These are phyloP conservation scores for Leucocoprinus sp. DNA, from an alignment of 768 basidiomycete genomes.

Conservation along the genomic window DNA sequence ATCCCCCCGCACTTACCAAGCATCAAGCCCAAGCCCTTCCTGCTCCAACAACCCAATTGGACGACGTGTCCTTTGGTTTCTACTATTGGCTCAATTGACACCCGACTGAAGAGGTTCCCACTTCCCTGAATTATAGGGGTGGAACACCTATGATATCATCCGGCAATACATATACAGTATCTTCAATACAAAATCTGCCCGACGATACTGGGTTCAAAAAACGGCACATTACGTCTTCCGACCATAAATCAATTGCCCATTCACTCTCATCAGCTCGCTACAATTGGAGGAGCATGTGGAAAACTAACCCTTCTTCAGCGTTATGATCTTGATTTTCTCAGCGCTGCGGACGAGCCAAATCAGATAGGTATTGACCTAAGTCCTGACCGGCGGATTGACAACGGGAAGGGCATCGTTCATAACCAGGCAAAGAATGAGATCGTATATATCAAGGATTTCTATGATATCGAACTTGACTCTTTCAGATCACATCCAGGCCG, in stretches of 20 bases:
- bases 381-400: conserved; percentile 38
- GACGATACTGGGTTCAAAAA: conserved; percentile 40
- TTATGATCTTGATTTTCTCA: conserved; percentile 32
- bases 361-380: conserved; percentile 39
- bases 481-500: conserved; percentile 32
- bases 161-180: conserved; percentile 34
- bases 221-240: conserved; percentile 27
- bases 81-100: conserved; percentile 46
- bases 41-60: conserved; percentile 35
- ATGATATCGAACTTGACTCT: conserved; percentile 29
- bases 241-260: background rate
- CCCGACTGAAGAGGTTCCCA: conserved; percentile 41
- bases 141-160: conserved; percentile 34
- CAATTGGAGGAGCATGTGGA: conserved; percentile 42
- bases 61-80: conserved; percentile 43
- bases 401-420: conserved; percentile 36
- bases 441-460: conserved; percentile 43
- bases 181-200: conserved; percentile 28
- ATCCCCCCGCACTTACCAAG: background rate
- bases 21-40: conserved; percentile 31
- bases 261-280: conserved; percentile 28
- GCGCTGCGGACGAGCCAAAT: conserved; percentile 26
- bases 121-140: conserved; percentile 42
- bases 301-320: conserved; percentile 45
- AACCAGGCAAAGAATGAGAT: conserved; percentile 28